Percentiles rank a stretch among this genome's conserved stretches.
These are phyloP conservation scores for Cyclotella atomus DNA, from an alignment of 108 stramenopile genomes.

Conservation along the genomic window DNA sequence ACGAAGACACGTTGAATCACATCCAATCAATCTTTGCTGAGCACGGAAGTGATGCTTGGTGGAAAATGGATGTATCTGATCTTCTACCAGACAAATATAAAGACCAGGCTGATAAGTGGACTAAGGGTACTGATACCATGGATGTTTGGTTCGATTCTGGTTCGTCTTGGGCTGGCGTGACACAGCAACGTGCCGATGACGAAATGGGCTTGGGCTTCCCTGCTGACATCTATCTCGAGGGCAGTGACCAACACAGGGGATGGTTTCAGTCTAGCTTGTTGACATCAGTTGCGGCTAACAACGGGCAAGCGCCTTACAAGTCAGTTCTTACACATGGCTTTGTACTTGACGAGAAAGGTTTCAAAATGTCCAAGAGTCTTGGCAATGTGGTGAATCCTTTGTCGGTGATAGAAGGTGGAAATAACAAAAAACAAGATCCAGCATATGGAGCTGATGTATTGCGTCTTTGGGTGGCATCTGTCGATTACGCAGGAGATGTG, in stretches of 20 bases:
- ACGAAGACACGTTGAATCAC: constrained; percentile 85
- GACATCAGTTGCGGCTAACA: constrained; percentile 92
- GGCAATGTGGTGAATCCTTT: constrained; percentile 97
- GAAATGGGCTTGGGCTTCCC: constrained; percentile 77
- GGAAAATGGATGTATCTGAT: constrained; percentile 88
- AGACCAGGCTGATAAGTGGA: constrained; percentile 89
- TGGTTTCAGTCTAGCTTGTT: constrained; percentile 99
- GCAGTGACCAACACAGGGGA: constrained; percentile 97
- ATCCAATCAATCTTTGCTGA: constrained; percentile 84
- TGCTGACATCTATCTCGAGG: constrained; percentile 92
- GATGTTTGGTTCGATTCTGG: constrained; percentile 99
- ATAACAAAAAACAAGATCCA: constrained; percentile 93
- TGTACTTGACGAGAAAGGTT: constrained; percentile 97
- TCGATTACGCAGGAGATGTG: constrained; percentile 97
- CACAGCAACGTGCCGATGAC: constrained; percentile 74
- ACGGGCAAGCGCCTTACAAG: constrained; percentile 91
- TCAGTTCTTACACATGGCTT: constrained; percentile 98
- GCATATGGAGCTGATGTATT: constrained; percentile 98
- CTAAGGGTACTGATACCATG: constrained; percentile 98
- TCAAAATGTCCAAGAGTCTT: constrained; percentile 98
- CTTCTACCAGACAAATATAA: constrained; percentile 88
- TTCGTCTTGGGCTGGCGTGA: constrained; percentile 96
- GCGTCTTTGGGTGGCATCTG: constrained; percentile 96
- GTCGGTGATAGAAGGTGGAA: constrained; percentile 95
- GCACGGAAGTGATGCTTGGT: constrained; percentile 98